Conservation (phyloP, 1,284 basidiomycete genomes). For the Ceratobasidium sp. region DNA sequence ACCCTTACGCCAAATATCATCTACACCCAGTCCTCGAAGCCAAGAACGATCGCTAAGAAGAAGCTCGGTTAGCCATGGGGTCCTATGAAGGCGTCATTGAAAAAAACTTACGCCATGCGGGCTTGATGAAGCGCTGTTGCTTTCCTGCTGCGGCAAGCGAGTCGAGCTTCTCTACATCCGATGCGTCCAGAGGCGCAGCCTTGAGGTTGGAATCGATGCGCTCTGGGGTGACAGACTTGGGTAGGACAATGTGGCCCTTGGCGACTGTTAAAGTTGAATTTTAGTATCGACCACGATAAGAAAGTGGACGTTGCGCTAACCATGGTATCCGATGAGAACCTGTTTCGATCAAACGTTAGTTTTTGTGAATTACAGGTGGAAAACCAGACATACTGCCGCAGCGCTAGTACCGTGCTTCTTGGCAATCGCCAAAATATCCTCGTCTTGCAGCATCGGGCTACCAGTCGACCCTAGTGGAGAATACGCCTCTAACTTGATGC, state of each 20-base stretch:
- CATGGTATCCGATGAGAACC: constrained; percentile 65
- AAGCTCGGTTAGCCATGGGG: background rate
- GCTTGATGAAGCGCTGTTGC: constrained; percentile 67
- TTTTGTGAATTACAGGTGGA: background rate
- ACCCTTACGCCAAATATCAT: background rate
- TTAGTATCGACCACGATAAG: constrained; percentile 41
- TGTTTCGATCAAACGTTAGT: constrained; percentile 4
- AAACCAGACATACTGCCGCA: constrained; percentile 57
- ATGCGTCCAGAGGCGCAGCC: constrained; percentile 59
- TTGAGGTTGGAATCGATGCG: constrained; percentile 76
- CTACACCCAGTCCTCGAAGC: constrained; percentile 68
- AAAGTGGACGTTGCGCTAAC: constrained; percentile 52
- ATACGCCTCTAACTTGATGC: constrained; percentile 80
- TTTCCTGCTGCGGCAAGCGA: constrained; percentile 72
- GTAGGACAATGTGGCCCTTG: constrained; percentile 70
- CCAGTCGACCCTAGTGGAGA: constrained; percentile 82
- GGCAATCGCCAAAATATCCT: constrained; percentile 69
- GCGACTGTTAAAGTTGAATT: constrained; percentile 56
- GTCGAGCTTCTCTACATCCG: constrained; percentile 70
- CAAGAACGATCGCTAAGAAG: constrained; percentile 61
- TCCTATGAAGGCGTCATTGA: background rate
- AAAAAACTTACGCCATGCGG: constrained; percentile 59
- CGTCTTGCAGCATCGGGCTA: constrained; percentile 73
- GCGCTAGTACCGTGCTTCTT: constrained; percentile 64
- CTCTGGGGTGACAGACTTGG: constrained; percentile 77